Evolutionary conservation across 129 eudicot species (phyloP), one percentile per base, ranked within the genome.

Genomic region (Flaveria robusta): DNA sequence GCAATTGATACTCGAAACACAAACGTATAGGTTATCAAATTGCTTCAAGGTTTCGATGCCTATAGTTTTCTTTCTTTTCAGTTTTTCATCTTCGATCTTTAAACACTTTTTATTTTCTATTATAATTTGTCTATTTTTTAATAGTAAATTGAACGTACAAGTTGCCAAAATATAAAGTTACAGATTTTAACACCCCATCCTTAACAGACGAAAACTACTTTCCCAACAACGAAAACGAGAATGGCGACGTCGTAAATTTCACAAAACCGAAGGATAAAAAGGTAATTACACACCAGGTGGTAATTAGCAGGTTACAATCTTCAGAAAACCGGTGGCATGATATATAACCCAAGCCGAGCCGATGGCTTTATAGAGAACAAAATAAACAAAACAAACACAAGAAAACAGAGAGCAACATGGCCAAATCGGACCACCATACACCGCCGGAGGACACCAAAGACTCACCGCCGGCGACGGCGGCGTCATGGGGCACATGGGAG

Each of bases 401-500:
- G 29, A 29, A 66, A 47, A 51, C 74, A 50, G 29, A 16, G 81
- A 41, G 68, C 42, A 70, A 45, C 77, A 84, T 76, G 82, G 82
- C 81, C 56, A 79, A 79, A 74, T 60, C 84, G 11, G 78, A 65
- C 24, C 74, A 27, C 6, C 71, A 70, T 31, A 56, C 31, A 70
- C 65, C 69, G 5, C 66, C 79, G 39, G 68, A 65, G 5, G 69
- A 63, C n/a, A 27, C n/a, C 24, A 72, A 59, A 26, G 22, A 3
- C 2, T 54, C 75, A 39, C 77, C 81, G 69, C 72, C 81, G 62
- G 75, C 24, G 46, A 54, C 63, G 4, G 8, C 58, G 2, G n/a
- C 52, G 64, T 46, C 68, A 27, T 93, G 98, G 98, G 87, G 91
- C 0, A 93, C 97, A n/a, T 90, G 92, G 93, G 98, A 93, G 81